Evolutionary conservation across 495 filamentous ascomycete genomes (phyloP).

Genomic region (Daldinia childiae): DNA sequence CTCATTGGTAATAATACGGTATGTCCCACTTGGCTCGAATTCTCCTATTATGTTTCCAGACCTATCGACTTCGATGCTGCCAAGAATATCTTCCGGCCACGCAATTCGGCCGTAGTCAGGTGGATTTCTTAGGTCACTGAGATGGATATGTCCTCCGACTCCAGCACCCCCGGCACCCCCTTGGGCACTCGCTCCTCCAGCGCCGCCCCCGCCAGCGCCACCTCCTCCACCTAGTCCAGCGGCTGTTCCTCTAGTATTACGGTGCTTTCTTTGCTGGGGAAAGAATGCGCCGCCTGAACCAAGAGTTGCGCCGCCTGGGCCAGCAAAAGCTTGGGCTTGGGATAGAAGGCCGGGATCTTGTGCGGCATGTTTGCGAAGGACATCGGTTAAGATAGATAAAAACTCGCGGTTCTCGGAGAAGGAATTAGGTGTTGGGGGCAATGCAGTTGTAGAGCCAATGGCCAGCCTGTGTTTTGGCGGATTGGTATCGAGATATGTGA

Average conservation of each 20-base stretch:
- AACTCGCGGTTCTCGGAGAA: constrained; percentile 83
- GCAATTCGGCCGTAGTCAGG: constrained; percentile 93
- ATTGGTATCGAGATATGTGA: constrained; percentile 77
- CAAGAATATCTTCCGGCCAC: constrained; percentile 91
- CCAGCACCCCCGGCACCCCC: constrained; percentile 86
- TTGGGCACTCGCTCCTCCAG: constrained; percentile 80
- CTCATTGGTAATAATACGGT: constrained; percentile 73
- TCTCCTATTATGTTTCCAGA: constrained; percentile 73
- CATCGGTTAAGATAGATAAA: constrained; percentile 75
- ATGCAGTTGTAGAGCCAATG: constrained; percentile 74
- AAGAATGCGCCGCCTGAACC: constrained; percentile 73
- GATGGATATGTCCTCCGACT: constrained; percentile 87
- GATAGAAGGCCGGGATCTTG: constrained; percentile 76
- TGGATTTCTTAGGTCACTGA: constrained; percentile 82
- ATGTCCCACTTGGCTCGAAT: constrained; percentile 74
- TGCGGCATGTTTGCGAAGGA: constrained; percentile 73
- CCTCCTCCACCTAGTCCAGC: constrained; percentile 54
- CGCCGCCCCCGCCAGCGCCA: constrained; percentile 64
- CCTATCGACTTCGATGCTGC: constrained; percentile 86
- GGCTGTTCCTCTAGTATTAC: constrained; percentile 29
- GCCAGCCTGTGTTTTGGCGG: constrained; percentile 75
- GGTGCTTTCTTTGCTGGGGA: constrained; percentile 48
- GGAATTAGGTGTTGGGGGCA: constrained; percentile 80
- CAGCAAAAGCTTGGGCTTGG: constrained; percentile 83
- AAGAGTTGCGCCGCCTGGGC: constrained; percentile 75